These are phyloP conservation scores for Calonectria hongkongensis DNA, from an alignment of 2,329 filamentous ascomycete species.

Conservation along the genomic window DNA sequence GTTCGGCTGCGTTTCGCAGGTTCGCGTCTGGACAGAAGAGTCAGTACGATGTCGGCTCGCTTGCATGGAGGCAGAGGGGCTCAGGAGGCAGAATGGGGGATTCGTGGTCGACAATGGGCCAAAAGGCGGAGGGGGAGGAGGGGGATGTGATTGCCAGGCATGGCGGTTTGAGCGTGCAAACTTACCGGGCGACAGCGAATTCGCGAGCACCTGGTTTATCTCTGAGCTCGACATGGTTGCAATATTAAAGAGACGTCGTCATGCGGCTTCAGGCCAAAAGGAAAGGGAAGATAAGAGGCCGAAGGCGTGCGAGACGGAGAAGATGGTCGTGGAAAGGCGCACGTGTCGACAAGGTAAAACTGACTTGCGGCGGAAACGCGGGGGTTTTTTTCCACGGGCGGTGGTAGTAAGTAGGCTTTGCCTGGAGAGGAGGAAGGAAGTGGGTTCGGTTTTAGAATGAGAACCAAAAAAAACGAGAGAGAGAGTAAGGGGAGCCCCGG, in stretches of 20 bases:
- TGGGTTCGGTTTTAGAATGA: constrained; percentile 45
- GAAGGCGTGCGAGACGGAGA: constrained; percentile 48
- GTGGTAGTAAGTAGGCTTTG: constrained; percentile 33
- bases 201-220: constrained; percentile 98
- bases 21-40: constrained; percentile 82
- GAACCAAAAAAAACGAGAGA: constrained; percentile 44
- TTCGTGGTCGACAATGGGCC: constrained; percentile 38
- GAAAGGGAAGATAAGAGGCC: constrained; percentile 43
- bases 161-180: constrained; percentile 45
- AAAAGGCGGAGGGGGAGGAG: constrained; percentile 36
- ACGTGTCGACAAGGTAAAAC: constrained; percentile 57
- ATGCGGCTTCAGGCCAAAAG: constrained; percentile 58
- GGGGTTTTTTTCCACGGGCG: constrained; percentile 54
- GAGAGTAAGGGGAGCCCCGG: constrained; percentile 42
- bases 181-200: constrained; percentile 96
- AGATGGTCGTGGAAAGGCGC: constrained; percentile 52
- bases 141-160: constrained; percentile 38
- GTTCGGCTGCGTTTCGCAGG: constrained; percentile 92
- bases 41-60: constrained; percentile 52
- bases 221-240: constrained; percentile 84
- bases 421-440: constrained; percentile 15
- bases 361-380: constrained; percentile 56
- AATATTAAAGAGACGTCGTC: constrained; percentile 60
- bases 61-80: constrained; percentile 27
- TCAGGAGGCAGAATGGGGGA: constrained; percentile 36